phyloP scores from a whole-genome alignment of 805 yeast species.

The Jamesozyma jinghongensis region DNA sequence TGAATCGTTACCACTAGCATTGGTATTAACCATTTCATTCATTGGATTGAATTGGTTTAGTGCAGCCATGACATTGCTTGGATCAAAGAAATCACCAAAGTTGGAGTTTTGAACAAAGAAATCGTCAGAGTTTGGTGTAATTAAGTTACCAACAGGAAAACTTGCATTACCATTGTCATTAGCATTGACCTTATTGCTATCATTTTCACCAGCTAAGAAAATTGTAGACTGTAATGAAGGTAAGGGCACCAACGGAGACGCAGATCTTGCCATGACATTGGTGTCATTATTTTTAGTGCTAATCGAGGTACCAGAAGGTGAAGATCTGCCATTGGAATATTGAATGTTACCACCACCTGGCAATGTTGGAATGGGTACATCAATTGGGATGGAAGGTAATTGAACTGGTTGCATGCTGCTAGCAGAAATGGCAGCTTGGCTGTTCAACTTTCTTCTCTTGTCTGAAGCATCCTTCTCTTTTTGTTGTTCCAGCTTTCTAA shows the following conservation, averaged over 20 bases:
- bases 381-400: not conserved
- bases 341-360: not conserved
- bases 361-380: not conserved
- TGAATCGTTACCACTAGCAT: not conserved
- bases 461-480: constrained; percentile 13
- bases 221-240: constrained; percentile 9
- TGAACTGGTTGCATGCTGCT: not conserved
- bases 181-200: not conserved
- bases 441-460: constrained; percentile 20
- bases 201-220: constrained; percentile 4
- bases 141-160: not conserved
- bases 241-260: constrained; percentile 6
- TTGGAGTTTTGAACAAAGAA: constrained; percentile 27
- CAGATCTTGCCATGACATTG: not conserved
- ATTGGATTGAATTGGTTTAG: constrained; percentile 6
- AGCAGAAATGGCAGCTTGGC: constrained; percentile 1
- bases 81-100: constrained; percentile 26
- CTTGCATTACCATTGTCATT: not conserved
- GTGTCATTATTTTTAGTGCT: no score
- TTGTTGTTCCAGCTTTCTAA: constrained; percentile 16
- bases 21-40: not conserved
- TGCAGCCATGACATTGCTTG: constrained; percentile 27
- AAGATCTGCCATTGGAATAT: no score
- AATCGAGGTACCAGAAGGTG: no score
- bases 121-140: constrained; percentile 30